Evolutionary conservation across 768 basidiomycete species (phyloP).

Genomic region (Xerocomellus intermedius): DNA sequence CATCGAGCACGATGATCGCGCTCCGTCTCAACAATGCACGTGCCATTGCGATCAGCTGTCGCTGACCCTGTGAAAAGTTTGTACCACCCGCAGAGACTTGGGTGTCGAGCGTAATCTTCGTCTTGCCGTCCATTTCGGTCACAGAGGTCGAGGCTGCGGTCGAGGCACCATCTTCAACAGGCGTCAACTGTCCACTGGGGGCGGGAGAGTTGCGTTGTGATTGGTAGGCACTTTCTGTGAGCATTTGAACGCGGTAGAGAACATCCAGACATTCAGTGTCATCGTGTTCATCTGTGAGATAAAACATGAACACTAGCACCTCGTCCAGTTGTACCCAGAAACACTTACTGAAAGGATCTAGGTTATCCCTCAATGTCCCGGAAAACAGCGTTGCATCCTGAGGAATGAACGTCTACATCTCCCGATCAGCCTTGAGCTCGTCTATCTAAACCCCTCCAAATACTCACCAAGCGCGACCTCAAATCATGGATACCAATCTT

Average conservation of each 20-base stretch:
- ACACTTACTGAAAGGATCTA: conserved; percentile 64
- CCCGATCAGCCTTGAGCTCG: background rate
- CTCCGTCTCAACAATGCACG: conserved; percentile 72
- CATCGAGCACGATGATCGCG: conserved; percentile 74
- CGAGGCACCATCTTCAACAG: conserved; percentile 40
- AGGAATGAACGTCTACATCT: conserved; percentile 69
- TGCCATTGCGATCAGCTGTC: conserved; percentile 87
- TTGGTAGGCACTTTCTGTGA: conserved; percentile 46
- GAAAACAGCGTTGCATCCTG: conserved; percentile 78
- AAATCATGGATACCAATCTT: conserved; percentile 83
- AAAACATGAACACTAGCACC: background rate
- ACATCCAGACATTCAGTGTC: conserved; percentile 82
- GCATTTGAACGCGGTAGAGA: conserved; percentile 77
- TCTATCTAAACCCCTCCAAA: conserved; percentile 1
- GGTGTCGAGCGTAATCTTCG: conserved; percentile 64
- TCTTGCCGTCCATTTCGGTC: conserved; percentile 58
- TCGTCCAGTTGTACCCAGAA: background rate
- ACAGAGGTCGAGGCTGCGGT: conserved; percentile 39
- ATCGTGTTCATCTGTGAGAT: conserved; percentile 59
- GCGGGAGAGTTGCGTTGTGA: conserved; percentile 53
- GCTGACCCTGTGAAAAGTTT: conserved; percentile 92
- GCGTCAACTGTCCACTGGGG: conserved; percentile 45
- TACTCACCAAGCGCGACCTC: conserved; percentile 64
- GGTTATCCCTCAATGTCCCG: conserved; percentile 71
- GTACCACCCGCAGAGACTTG: conserved; percentile 82